Evolutionary conservation across 73 alveolate species (phyloP).

Genomic region (Strombidium stylifer): DNA sequence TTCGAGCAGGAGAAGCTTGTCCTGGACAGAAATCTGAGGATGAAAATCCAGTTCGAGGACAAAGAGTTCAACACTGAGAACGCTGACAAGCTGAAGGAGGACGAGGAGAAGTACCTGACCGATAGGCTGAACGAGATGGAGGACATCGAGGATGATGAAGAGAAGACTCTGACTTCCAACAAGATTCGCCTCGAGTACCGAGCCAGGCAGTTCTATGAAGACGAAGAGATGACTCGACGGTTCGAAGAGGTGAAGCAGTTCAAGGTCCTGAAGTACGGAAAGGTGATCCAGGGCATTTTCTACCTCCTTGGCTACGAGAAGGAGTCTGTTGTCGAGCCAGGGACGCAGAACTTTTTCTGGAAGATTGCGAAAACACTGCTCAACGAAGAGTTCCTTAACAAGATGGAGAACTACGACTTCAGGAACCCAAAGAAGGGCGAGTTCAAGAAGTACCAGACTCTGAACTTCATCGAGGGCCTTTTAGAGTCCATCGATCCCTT

Average conservation of each 20-base stretch:
- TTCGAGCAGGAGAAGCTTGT: constrained; percentile 70
- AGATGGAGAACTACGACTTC: constrained; percentile 64
- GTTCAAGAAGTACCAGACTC: constrained; percentile 52
- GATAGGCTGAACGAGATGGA: constrained; percentile 58
- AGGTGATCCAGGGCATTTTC: constrained; percentile 79
- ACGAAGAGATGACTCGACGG: not conserved
- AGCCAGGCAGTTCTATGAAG: constrained; percentile 25
- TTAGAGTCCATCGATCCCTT: constrained; percentile 54
- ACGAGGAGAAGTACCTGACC: constrained; percentile 74
- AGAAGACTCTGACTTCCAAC: too few relatives aligned
- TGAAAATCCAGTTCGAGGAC: constrained; percentile 62
- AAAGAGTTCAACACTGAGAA: constrained; percentile 54
- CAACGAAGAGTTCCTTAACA: constrained; percentile 65
- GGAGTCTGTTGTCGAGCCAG: constrained; percentile 74
- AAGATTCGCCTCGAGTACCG: constrained; percentile 39
- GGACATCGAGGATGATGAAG: constrained; percentile 75
- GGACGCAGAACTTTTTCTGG: constrained; percentile 94
- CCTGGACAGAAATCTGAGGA: constrained; percentile 73
- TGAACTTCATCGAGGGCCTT: constrained; percentile 80
- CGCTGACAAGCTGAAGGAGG: constrained; percentile 48
- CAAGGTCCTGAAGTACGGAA: constrained; percentile 81
- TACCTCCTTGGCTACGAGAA: constrained; percentile 67
- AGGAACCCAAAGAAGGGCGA: constrained; percentile 82
- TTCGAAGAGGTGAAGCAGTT: constrained; percentile 41
- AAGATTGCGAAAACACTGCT: constrained; percentile 78